Percentiles rank a stretch among this genome's conserved stretches.
Conservation (phyloP, 192 early-diverging fungal genomes). For the Linderina pennispora region DNA sequence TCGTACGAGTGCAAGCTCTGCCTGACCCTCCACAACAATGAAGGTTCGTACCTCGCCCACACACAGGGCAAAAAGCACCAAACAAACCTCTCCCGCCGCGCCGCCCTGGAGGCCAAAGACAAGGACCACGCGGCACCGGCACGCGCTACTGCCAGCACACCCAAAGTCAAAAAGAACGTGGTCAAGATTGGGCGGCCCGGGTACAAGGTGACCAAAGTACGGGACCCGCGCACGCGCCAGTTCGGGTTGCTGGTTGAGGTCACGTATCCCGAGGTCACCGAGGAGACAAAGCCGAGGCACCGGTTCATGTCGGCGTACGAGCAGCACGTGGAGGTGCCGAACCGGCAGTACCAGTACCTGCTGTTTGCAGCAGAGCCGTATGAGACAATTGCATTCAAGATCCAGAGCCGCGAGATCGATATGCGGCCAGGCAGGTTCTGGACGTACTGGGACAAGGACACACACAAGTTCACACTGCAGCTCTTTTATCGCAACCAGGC, state of each 20-base stretch:
- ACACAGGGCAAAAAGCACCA: conserved; percentile 99
- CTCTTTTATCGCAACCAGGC: conserved; percentile 64
- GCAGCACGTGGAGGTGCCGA: conserved; percentile 83
- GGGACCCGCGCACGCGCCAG: conserved; percentile 82
- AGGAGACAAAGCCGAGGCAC: conserved; percentile 77
- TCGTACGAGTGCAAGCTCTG: conserved; percentile 82
- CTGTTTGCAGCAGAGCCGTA: conserved; percentile 96
- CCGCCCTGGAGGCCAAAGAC: conserved; percentile 78
- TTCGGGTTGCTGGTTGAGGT: conserved; percentile 90
- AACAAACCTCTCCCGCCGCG: conserved; percentile 83
- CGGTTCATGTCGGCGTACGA: conserved; percentile 98
- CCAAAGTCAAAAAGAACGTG: conserved; percentile 59
- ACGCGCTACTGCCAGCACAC: conserved; percentile 1
- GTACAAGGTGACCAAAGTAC: conserved; percentile 86
- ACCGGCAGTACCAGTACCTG: conserved; percentile 86
- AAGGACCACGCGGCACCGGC: conserved; percentile 28
- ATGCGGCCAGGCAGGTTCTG: conserved; percentile 79
- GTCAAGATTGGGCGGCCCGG: conserved; percentile 97
- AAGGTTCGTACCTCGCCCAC: conserved; percentile 93
- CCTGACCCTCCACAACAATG: conserved; percentile 81
- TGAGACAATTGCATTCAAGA: conserved; percentile 89
- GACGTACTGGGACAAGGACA: conserved; percentile 92
- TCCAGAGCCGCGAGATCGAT: conserved; percentile 92
- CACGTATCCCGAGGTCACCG: conserved; percentile 88
- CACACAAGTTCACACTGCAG: conserved; percentile 81